phyloP scores from a whole-genome alignment of 192 early-diverging fungal species.

The Podila horticola region DNA sequence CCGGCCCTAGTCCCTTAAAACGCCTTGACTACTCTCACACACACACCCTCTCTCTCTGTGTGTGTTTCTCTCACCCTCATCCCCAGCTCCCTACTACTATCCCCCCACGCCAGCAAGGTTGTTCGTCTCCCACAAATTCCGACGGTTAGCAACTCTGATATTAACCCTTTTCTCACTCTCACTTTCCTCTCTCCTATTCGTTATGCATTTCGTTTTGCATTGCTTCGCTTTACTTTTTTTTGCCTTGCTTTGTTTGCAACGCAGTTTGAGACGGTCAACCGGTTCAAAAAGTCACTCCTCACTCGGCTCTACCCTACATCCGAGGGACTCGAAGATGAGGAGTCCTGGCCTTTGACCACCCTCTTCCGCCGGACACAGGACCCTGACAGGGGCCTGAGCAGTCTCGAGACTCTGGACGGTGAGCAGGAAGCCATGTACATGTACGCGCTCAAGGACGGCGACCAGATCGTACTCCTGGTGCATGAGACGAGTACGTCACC shows the following conservation, averaged over 20 bases:
- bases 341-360: conserved; percentile 29
- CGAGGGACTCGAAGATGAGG: conserved; percentile 19
- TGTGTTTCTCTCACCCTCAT: too few species aligned
- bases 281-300: conserved; percentile 43
- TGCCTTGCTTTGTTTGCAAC: background rate
- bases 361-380: conserved; percentile 16
- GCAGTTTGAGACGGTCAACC: conserved; percentile 39
- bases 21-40: background rate
- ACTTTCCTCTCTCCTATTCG: background rate
- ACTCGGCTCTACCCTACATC: conserved; percentile 21
- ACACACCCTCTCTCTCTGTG: too few species aligned
- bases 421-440: conserved; percentile 50
- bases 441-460: conserved; percentile 49
- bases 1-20: too few species aligned
- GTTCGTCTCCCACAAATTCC: background rate
- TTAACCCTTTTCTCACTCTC: background rate
- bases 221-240: background rate
- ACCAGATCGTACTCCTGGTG: conserved; percentile 29
- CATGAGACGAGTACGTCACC: conserved; percentile 13
- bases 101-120: background rate
- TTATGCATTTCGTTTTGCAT: background rate
- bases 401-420: conserved; percentile 28
- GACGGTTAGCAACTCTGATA: background rate
- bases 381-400: conserved; percentile 1
- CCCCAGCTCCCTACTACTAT: background rate